phyloP scores from a whole-genome alignment of 305 asterid genomes.

The Salvia sclarea region DNA sequence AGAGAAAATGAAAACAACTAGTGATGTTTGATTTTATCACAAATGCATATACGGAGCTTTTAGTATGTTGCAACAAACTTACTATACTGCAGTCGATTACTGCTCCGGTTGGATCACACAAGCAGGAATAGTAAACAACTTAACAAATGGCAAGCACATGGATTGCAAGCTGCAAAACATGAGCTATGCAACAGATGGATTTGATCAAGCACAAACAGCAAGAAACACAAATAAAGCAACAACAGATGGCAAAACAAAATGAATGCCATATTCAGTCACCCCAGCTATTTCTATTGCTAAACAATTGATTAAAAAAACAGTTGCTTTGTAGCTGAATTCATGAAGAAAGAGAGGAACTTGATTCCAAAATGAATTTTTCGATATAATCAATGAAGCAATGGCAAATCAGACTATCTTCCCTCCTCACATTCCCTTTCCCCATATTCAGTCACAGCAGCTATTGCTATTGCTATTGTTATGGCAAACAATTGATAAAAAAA shows the following conservation, averaged over 20 bases:
- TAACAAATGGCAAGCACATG: background rate
- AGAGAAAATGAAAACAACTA: background rate
- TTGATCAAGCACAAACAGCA: background rate
- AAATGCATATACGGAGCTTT: background rate
- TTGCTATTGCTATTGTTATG: too few relatives aligned
- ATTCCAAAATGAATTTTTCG: slow-evolving; percentile 45
- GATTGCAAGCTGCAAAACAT: background rate
- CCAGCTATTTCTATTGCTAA: background rate
- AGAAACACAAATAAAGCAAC: background rate
- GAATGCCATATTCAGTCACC: background rate
- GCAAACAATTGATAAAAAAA: background rate
- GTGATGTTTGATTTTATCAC: background rate
- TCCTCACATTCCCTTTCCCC: slow-evolving; percentile 49
- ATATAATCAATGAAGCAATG: slow-evolving; percentile 42
- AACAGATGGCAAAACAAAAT: too few relatives aligned
- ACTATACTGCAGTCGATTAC: background rate
- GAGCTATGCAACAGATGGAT: background rate
- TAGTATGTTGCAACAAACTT: background rate
- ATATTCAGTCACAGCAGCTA: too few relatives aligned
- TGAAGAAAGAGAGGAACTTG: background rate
- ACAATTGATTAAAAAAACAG: background rate
- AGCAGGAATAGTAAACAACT: background rate
- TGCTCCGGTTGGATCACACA: background rate
- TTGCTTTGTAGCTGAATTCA: background rate
- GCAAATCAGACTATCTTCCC: slow-evolving; percentile 44